Percentiles rank a stretch among this genome's conserved stretches.
phyloP scores from a whole-genome alignment of 2,329 filamentous ascomycete species.

The Chaetoscypha palmicola region DNA sequence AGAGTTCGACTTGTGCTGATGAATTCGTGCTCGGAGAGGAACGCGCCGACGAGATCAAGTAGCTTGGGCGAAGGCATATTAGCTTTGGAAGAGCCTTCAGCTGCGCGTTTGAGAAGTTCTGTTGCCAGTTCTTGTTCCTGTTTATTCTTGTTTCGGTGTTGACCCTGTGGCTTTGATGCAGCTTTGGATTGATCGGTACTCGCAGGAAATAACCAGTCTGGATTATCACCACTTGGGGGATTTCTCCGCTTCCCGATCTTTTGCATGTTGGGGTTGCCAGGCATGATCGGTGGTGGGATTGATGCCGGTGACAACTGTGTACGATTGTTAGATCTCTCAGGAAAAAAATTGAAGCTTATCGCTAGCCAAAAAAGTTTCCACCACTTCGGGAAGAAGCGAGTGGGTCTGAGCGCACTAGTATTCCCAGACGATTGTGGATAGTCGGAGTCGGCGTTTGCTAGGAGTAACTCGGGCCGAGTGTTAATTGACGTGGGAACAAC shows the following conservation, averaged over 20 bases:
- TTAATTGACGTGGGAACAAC: no score
- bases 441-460: no score
- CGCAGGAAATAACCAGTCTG: constrained; percentile 30
- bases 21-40: constrained; percentile 62
- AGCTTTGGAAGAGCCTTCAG: constrained; percentile 19
- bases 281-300: constrained; percentile 16
- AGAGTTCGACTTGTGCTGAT: constrained; percentile 54
- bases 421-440: no score
- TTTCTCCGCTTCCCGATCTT: constrained; percentile 29
- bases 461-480: no score
- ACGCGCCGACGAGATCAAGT: constrained; percentile 58
- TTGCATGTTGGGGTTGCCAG: constrained; percentile 29
- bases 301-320: no score
- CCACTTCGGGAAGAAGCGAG: background rate
- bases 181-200: constrained; percentile 15
- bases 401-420: no score
- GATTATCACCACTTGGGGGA: constrained; percentile 18
- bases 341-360: constrained; percentile 4
- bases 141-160: constrained; percentile 20
- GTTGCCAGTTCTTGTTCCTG: constrained; percentile 27
- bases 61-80: constrained; percentile 50
- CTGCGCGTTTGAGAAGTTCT: constrained; percentile 24
- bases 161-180: constrained; percentile 12
- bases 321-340: background rate
- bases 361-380: background rate